Percentiles rank a stretch among this genome's conserved stretches.
Conservation (phyloP, 257 asterid genomes). For the Pogostemon cablin region DNA sequence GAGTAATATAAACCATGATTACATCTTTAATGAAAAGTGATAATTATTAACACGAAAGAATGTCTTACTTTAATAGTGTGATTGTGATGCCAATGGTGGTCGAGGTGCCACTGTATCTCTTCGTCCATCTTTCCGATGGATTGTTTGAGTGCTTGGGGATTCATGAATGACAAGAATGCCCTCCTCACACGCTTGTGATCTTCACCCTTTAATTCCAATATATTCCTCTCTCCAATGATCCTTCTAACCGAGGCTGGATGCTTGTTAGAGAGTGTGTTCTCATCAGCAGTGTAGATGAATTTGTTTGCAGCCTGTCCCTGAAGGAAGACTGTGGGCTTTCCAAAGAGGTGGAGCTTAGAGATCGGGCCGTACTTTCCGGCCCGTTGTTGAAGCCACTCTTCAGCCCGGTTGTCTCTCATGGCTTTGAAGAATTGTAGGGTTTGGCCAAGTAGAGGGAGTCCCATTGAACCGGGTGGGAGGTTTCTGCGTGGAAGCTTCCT, state of each 20-base stretch:
- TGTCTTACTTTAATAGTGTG: neutral
- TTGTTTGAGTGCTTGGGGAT: conserved; percentile 30
- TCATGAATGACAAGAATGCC: neutral
- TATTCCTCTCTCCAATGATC: conserved; percentile 9
- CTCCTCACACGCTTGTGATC: no score
- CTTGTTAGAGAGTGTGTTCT: conserved; percentile 1
- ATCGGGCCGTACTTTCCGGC: conserved; percentile 27
- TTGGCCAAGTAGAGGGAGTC: conserved; percentile 13
- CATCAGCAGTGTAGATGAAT: conserved; percentile 11
- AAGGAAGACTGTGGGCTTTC: neutral
- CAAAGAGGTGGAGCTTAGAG: conserved; percentile 21
- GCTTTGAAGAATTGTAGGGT: neutral
- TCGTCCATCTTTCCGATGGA: conserved; percentile 1
- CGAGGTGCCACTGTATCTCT: conserved; percentile 23
- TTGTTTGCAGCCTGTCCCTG: conserved; percentile 14
- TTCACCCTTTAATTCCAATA: no score
- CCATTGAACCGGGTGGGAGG: conserved; percentile 6
- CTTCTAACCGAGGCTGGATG: conserved; percentile 9
- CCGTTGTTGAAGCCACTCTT: conserved; percentile 21
- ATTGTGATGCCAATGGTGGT: conserved; percentile 1
- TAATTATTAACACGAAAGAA: no score
- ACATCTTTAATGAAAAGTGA: no score
- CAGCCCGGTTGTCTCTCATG: conserved; percentile 3
- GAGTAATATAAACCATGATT: no score
- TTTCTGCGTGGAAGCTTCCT: neutral